A percentile compares a stretch with the other conserved stretches of the same genome.
These are phyloP conservation scores for Tolypocladium capitatum DNA, from an alignment of 2,329 filamentous ascomycete genomes.

Conservation along the genomic window DNA sequence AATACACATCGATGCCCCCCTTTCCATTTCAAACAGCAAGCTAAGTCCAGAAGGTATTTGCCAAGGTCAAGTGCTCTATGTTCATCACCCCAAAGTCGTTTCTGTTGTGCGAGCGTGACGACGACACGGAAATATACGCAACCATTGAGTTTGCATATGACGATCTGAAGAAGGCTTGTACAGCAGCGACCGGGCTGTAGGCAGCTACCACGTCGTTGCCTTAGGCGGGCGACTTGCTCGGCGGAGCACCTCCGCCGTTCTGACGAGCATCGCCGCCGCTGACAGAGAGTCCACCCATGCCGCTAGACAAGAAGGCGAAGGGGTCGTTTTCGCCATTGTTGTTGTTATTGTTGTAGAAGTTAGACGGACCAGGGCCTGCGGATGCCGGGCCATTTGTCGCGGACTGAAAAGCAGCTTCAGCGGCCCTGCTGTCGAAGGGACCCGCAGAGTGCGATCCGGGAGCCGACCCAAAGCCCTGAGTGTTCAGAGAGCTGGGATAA, in stretches of 20 bases:
- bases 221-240: slow-evolving; percentile 48
- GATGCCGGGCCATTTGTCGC: slow-evolving; percentile 71
- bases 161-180: slow-evolving; percentile 14
- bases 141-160: slow-evolving; percentile 9
- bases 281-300: slow-evolving; percentile 61
- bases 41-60: slow-evolving; percentile 29
- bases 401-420: slow-evolving; percentile 87
- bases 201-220: neutral
- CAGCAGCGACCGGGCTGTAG: slow-evolving; percentile 9
- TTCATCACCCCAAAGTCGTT: slow-evolving; percentile 28
- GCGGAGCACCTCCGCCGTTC: slow-evolving; percentile 44
- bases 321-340: slow-evolving; percentile 61
- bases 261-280: slow-evolving; percentile 50
- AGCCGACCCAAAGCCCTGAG: slow-evolving; percentile 59
- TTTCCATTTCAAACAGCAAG: slow-evolving; percentile 24
- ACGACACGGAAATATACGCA: slow-evolving; percentile 13
- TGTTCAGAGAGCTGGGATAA: slow-evolving; percentile 71
- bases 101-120: slow-evolving; percentile 9
- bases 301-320: slow-evolving; percentile 65
- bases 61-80: slow-evolving; percentile 33
- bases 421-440: slow-evolving; percentile 83
- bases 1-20: slow-evolving; percentile 20
- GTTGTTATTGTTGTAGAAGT: slow-evolving; percentile 46
- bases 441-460: slow-evolving; percentile 71
- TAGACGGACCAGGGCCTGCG: slow-evolving; percentile 55